Conservation (phyloP, 2,329 filamentous ascomycete genomes). For the Penicillium griseofulvum region DNA sequence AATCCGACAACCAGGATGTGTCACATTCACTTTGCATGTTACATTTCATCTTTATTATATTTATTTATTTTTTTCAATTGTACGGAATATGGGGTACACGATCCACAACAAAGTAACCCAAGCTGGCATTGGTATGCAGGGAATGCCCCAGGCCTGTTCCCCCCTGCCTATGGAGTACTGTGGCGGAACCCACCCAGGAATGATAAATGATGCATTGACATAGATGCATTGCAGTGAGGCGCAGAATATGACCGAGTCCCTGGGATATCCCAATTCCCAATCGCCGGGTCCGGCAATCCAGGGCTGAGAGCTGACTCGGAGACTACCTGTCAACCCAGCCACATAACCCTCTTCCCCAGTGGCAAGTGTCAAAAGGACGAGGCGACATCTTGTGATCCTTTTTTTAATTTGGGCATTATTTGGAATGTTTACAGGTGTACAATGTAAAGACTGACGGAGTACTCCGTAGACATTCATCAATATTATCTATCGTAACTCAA, state of each 20-base stretch:
- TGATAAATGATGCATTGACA: constrained; percentile 1
- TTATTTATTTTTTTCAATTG: neutral
- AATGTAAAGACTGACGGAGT: neutral
- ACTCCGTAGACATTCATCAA: neutral
- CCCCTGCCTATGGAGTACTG: constrained; percentile 1
- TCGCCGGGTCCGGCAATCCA: constrained; percentile 1
- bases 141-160: constrained; percentile 6
- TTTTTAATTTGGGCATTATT: constrained; percentile 4
- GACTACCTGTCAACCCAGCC: constrained; percentile 9
- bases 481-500: constrained; percentile 4
- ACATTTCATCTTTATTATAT: neutral
- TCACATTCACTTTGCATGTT: constrained; percentile 19
- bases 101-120: constrained; percentile 8
- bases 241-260: constrained; percentile 10
- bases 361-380: constrained; percentile 6
- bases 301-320: constrained; percentile 10
- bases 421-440: neutral
- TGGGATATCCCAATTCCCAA: constrained; percentile 4
- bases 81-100: constrained; percentile 2
- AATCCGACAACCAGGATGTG: constrained; percentile 17
- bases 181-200: constrained; percentile 6
- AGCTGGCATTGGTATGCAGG: constrained; percentile 21
- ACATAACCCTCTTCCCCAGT: neutral
- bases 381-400: neutral
- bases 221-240: constrained; percentile 5